Evolutionary conservation across 176 grass and related monocot genomes (phyloP).

Genomic region (Lolium multiflorum): DNA sequence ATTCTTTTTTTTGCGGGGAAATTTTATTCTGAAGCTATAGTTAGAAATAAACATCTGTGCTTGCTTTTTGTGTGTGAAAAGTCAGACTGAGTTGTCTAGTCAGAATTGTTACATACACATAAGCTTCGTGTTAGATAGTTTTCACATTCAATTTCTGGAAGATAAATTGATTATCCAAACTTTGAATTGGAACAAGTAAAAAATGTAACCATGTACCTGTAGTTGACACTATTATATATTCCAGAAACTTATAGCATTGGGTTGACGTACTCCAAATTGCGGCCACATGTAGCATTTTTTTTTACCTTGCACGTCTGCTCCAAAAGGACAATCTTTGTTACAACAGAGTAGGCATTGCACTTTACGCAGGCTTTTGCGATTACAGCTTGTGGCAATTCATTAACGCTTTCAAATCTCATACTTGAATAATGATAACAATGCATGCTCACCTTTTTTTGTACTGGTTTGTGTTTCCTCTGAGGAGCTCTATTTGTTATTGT

Average conservation of each 20-base stretch:
- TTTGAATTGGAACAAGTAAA: not conserved
- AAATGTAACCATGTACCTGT: not conserved
- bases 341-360: not conserved
- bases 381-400: not conserved
- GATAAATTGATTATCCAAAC: conserved; percentile 22
- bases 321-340: not conserved
- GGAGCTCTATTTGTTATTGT: conserved; percentile 12
- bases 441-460: not conserved
- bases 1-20: not conserved
- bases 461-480: conserved; percentile 24
- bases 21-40: conserved; percentile 2
- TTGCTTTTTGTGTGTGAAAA: not conserved
- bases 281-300: not conserved
- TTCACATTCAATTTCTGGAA: conserved; percentile 1
- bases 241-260: not conserved
- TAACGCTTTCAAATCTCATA: not conserved
- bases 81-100: not conserved
- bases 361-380: conserved; percentile 8
- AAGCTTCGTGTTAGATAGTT: not conserved
- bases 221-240: not conserved
- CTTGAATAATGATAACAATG: not conserved
- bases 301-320: not conserved
- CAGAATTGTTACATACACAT: not conserved
- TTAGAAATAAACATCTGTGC: conserved; percentile 9
- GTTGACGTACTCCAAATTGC: not conserved